These are phyloP conservation scores for Silybum marianum DNA, from an alignment of 129 eudicot species.

Conservation along the genomic window DNA sequence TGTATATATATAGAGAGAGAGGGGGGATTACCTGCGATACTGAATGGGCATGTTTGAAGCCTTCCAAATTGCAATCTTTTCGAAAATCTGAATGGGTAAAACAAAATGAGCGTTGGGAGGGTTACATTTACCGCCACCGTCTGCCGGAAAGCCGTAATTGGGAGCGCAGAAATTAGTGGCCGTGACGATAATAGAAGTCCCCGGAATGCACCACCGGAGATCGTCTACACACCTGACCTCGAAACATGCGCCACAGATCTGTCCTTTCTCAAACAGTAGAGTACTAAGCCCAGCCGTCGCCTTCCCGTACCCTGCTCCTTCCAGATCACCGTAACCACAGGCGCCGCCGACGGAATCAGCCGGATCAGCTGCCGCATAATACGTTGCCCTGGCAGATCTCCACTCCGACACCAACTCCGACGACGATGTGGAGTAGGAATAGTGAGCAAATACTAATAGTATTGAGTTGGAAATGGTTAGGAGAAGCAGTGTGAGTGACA, in stretches of 20 bases:
- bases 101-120: slow-evolving; percentile 89
- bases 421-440: slow-evolving; percentile 44
- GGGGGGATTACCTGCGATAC: slow-evolving; percentile 64
- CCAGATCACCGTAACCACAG: slow-evolving; percentile 85
- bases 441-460: slow-evolving; percentile 41
- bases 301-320: slow-evolving; percentile 70
- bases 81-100: slow-evolving; percentile 87
- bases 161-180: slow-evolving; percentile 98
- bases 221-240: slow-evolving; percentile 84
- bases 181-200: slow-evolving; percentile 87
- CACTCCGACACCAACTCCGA: slow-evolving; percentile 55
- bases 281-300: slow-evolving; percentile 88
- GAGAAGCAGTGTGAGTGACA: neutral
- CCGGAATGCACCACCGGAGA: slow-evolving; percentile 88
- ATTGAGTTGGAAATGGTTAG: slow-evolving; percentile 20
- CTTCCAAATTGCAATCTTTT: slow-evolving; percentile 95
- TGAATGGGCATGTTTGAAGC: slow-evolving; percentile 94
- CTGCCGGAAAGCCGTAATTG: slow-evolving; percentile 72
- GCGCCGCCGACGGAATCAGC: slow-evolving; percentile 88
- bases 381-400: slow-evolving; percentile 85
- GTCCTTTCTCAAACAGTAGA: slow-evolving; percentile 67
- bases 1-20: no score
- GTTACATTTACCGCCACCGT: slow-evolving; percentile 87
- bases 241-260: slow-evolving; percentile 95
- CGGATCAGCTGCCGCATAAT: slow-evolving; percentile 88